Percentiles rank a stretch among this genome's conserved stretches.
Evolutionary conservation across 2,329 filamentous ascomycete genomes (phyloP).

Genomic region (Fusarium sp.): DNA sequence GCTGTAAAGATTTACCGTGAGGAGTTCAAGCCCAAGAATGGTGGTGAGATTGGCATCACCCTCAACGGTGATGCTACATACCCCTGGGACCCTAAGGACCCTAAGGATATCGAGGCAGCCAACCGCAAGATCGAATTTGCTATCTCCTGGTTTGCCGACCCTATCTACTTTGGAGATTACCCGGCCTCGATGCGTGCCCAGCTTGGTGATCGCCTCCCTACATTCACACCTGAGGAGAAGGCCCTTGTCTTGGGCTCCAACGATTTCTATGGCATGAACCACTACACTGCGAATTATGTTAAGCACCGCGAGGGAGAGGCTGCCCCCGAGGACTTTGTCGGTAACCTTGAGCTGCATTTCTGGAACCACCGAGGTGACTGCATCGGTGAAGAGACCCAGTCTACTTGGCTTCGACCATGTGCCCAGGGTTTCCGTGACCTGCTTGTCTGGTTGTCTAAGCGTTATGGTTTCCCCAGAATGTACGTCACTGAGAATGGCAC

Average conservation of each 20-base stretch:
- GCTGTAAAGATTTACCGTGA: constrained; percentile 86
- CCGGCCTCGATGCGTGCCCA: constrained; percentile 85
- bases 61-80: constrained; percentile 87
- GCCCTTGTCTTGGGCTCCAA: constrained; percentile 85
- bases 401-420: constrained; percentile 81
- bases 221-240: constrained; percentile 77
- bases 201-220: constrained; percentile 80
- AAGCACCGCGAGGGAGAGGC: constrained; percentile 73
- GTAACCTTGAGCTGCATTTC: constrained; percentile 79
- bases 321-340: constrained; percentile 74
- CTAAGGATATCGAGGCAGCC: constrained; percentile 78
- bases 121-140: constrained; percentile 87
- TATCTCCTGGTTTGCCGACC: constrained; percentile 90
- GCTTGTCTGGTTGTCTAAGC: constrained; percentile 79
- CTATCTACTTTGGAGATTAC: constrained; percentile 86
- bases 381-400: constrained; percentile 86
- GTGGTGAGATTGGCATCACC: constrained; percentile 86
- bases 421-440: constrained; percentile 81
- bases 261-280: constrained; percentile 96
- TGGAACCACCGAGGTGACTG: constrained; percentile 76
- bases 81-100: constrained; percentile 83
- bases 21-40: constrained; percentile 78
- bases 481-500: constrained; percentile 93
- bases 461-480: constrained; percentile 81
- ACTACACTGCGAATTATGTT: constrained; percentile 91